Base-by-base conservation (phyloP, 106 monocot genomes). In the Allium sativum region DNA sequence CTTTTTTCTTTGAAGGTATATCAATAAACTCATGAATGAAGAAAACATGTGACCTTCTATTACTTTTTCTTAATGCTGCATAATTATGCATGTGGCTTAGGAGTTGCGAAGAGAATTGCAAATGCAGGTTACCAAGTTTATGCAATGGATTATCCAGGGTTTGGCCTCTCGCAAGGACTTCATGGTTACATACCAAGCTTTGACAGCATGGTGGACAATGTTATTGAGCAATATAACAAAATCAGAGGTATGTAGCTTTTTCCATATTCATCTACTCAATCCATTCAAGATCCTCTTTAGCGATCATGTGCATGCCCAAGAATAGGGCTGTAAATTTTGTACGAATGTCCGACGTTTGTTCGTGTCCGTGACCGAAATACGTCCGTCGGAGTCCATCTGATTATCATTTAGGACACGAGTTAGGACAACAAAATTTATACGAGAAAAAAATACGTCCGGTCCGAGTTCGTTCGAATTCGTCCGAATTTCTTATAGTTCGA, bases 1-100 rank as follows among this genome's bases (percentile, higher is more conserved):
- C 96, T 9, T 98, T 98, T 74, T 98, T 98, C 79, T 98, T 98
- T 42, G 96, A 98, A 81, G 96, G 96, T 88, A 31, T 48, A n/a
- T 3, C 19, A 16, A 55, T 8, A 17, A 55, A 56, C 53, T 45
- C 22, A 40, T 4, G 40, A 21, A 4, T 61, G 10, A 19, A 44
- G 20, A 45, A 19, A 8, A 15, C 8, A 15, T 55, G 17, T 17
- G 1, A 17, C 18, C n/a, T 55, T 15, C 17, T 16, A 6, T n/a
- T 44, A n/a, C 43, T 44, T 65, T 53, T 5, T 31, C 10, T 70
- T 18, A 59, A 62, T 57, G 12, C 53, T 1, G 44, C 48, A 17
- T 12, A 15, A 69, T 21, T 13, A 7, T 44, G 48, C 8, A 20
- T 47, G 55, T 31, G 65, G 69, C 65, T 45, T 73, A 96, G 96